Conservation (phyloP, 2,329 filamentous ascomycete species). For the Pyrenophora tritici-repentis region DNA sequence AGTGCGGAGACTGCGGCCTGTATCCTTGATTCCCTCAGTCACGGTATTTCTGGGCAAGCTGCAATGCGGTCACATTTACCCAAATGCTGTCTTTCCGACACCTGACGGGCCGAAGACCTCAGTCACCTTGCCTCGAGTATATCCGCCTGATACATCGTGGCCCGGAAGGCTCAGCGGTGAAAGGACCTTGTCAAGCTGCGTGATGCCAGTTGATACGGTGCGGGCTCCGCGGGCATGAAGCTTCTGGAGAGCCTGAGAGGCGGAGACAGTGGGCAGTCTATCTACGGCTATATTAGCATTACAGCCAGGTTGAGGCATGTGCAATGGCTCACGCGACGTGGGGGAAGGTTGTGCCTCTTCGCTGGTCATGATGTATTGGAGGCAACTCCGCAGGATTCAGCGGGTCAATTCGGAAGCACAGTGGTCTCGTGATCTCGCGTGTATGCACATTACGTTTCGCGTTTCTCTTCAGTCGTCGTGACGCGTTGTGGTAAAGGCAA, state of each 20-base stretch:
- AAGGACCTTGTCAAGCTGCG: constrained; percentile 54
- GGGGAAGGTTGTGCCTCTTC: constrained; percentile 34
- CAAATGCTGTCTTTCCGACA: constrained; percentile 81
- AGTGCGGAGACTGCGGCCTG: constrained; percentile 71
- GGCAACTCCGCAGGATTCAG: constrained; percentile 4
- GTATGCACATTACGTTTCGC: constrained; percentile 24
- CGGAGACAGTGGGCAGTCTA: constrained; percentile 76
- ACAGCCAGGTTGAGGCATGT: background rate
- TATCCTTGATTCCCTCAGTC: constrained; percentile 59
- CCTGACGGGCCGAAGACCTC: constrained; percentile 90
- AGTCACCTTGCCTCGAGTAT: constrained; percentile 76
- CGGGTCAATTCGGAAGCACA: constrained; percentile 5
- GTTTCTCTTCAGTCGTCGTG: constrained; percentile 3
- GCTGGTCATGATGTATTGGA: constrained; percentile 33
- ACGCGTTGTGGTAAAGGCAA: constrained; percentile 3
- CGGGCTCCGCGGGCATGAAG: constrained; percentile 58
- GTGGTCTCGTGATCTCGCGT: constrained; percentile 30
- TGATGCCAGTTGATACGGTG: constrained; percentile 54
- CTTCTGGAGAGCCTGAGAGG: constrained; percentile 70
- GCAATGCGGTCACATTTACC: constrained; percentile 58
- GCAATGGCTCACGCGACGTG: constrained; percentile 45
- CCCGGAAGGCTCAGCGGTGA: constrained; percentile 30
- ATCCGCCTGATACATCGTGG: constrained; percentile 53
- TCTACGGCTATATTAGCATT: constrained; percentile 55
- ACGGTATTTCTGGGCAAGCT: constrained; percentile 16